Percentiles rank a stretch among this genome's conserved stretches.
Conservation (phyloP, 768 basidiomycete genomes). For the Pisolithus sp. region DNA sequence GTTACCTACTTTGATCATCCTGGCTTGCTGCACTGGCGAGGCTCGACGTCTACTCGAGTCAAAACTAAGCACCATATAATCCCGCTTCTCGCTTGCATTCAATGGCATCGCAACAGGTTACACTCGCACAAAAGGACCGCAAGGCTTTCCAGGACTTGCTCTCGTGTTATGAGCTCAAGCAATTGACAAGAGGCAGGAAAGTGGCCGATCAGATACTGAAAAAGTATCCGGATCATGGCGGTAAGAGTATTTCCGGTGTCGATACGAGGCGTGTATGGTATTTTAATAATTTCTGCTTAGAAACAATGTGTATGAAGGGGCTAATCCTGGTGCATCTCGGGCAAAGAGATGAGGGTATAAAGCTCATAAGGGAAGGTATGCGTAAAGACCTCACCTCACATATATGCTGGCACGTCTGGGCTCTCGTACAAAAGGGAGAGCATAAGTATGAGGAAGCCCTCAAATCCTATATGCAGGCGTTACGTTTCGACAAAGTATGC, state of each 20-base stretch:
- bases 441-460: conserved; percentile 93
- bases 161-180: conserved; percentile 80
- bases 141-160: conserved; percentile 82
- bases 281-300: conserved; percentile 35
- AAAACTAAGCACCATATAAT: not conserved
- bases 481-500: conserved; percentile 81
- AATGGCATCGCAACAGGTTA: conserved; percentile 17
- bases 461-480: conserved; percentile 86
- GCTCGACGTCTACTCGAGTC: not conserved
- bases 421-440: conserved; percentile 88
- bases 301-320: conserved; percentile 96
- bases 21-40: not conserved
- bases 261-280: not conserved
- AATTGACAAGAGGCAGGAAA: conserved; percentile 86
- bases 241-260: conserved; percentile 38
- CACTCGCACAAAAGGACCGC: conserved; percentile 75
- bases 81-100: not conserved
- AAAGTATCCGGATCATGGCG: conserved; percentile 94
- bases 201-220: conserved; percentile 91
- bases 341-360: conserved; percentile 72
- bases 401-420: conserved; percentile 98
- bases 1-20: not conserved
- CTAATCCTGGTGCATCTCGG: conserved; percentile 79
- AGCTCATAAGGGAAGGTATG: conserved; percentile 80
- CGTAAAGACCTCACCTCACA: conserved; percentile 79